Conservation (phyloP, 2,329 filamentous ascomycete genomes). For the Aspergillus pseudonomiae region DNA sequence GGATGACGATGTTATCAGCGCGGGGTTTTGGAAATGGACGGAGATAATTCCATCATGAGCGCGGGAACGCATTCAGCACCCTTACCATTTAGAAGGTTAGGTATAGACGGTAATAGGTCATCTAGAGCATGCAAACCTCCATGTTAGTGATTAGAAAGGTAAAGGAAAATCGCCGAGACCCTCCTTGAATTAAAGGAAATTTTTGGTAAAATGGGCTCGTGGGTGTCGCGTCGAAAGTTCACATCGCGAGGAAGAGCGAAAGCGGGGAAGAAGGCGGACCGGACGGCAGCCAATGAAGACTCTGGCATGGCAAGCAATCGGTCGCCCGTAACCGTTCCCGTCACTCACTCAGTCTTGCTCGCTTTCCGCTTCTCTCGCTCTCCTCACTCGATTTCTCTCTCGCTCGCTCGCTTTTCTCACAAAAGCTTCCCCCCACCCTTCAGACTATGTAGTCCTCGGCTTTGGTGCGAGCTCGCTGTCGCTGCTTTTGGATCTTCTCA, state of each 20-base stretch:
- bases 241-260: slow-evolving; percentile 6
- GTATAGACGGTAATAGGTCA: not conserved
- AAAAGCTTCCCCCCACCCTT: slow-evolving; percentile 31
- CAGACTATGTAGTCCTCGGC: slow-evolving; percentile 46
- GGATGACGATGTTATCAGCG: slow-evolving; percentile 6
- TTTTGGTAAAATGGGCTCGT: not conserved
- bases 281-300: slow-evolving; percentile 1
- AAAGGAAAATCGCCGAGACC: not conserved
- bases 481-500: slow-evolving; percentile 25
- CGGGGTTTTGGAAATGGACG: slow-evolving; percentile 5
- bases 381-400: slow-evolving; percentile 33
- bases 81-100: not conserved
- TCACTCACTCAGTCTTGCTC: slow-evolving; percentile 19
- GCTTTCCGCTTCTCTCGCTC: slow-evolving; percentile 30
- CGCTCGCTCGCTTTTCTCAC: slow-evolving; percentile 36
- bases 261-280: slow-evolving; percentile 9
- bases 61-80: not conserved
- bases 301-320: slow-evolving; percentile 1
- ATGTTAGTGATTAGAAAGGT: not conserved
- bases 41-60: slow-evolving; percentile 3
- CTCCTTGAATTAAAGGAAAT: not conserved
- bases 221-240: slow-evolving; percentile 3
- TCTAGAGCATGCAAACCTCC: not conserved
- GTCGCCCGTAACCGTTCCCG: slow-evolving; percentile 12
- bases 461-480: slow-evolving; percentile 36